Evolutionary conservation across 352 stramenopile species (phyloP), one percentile per base, ranked within the genome.

Genomic region (Phytopythium chamaehyphon): DNA sequence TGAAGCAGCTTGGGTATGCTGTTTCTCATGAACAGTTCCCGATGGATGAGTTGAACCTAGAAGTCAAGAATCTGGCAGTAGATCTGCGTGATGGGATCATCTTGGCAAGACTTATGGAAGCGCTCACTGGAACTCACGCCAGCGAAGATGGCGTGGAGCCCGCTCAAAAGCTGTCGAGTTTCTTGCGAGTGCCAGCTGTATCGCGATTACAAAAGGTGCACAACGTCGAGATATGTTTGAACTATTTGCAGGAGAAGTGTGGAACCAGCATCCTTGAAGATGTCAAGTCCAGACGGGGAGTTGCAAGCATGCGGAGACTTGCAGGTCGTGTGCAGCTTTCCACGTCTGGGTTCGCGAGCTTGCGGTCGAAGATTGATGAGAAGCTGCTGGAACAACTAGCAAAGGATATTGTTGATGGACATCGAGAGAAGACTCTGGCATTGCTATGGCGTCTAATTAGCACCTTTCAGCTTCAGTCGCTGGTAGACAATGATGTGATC

Each of bases 51-150:
- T 85, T 98, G 40, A 79, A 98, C 59, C 89, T 98, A 39, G 67
- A 81, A 48, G 77, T 99, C 33, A 79, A 61, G 6, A 98, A 97
- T 62, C 62, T 99, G 8, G 86, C 94, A 3, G 76, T 86, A 1
- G 97, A 99, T 76, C 62, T 99, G 39, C 88, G 96, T n/a, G 97
- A 99, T 75, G 97, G 97, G 18, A 77, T 98, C 21, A 70, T 94
- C 18, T 67, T 99, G 4, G 85, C 88, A 0, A 95, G 96, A 51
- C 72, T 98, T 23, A 79, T 98, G 54, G 96, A 99, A 54, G 76
- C 88, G 11, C 57, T 98, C 8, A 91, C 86, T 4, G 57, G 28
- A 10, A 9, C 5, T 33, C 28, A 33, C 5, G 28, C 28, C 28
- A 9, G 9, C 28, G 28, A 33, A 33, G n/a, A n/a, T n/a, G n/a